Conservation (phyloP, 257 asterid species). For the Solanum pinnatisectum region DNA sequence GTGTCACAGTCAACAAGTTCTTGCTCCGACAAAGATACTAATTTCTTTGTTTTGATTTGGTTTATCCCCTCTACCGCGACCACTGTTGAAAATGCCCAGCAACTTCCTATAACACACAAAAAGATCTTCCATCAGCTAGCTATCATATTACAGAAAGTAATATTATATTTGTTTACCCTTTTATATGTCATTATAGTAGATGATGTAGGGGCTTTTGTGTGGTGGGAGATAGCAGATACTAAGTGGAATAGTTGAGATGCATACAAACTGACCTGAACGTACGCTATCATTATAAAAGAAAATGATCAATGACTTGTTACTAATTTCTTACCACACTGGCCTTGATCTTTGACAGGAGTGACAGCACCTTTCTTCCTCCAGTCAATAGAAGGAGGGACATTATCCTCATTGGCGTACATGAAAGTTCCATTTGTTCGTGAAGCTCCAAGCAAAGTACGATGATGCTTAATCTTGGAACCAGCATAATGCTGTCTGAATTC, state of each 20-base stretch:
- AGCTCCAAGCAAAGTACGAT: slow-evolving; percentile 43
- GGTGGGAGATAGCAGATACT: background rate
- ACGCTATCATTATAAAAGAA: background rate
- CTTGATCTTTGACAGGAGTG: slow-evolving; percentile 69
- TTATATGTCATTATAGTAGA: background rate
- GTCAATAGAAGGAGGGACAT: slow-evolving; percentile 59
- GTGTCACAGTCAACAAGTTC: slow-evolving; percentile 83
- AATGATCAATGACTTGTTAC: background rate
- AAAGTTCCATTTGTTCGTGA: slow-evolving; percentile 26
- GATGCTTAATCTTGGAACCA: slow-evolving; percentile 62
- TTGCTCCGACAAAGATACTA: slow-evolving; percentile 79
- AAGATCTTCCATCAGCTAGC: background rate
- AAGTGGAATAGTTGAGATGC: background rate
- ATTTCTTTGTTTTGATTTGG: slow-evolving; percentile 44
- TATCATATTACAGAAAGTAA: background rate
- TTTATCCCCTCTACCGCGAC: slow-evolving; percentile 88
- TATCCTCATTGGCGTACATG: slow-evolving; percentile 39
- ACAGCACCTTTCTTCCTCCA: slow-evolving; percentile 88
- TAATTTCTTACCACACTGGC: slow-evolving; percentile 59
- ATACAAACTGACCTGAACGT: background rate
- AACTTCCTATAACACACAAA: slow-evolving; percentile 45
- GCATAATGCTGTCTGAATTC: slow-evolving; percentile 58
- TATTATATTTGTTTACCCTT: background rate
- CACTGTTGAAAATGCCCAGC: slow-evolving; percentile 93
- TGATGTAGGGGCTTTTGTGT: background rate